These are phyloP conservation scores for Torulaspora maleeae DNA, from an alignment of 805 yeast species.

Conservation along the genomic window DNA sequence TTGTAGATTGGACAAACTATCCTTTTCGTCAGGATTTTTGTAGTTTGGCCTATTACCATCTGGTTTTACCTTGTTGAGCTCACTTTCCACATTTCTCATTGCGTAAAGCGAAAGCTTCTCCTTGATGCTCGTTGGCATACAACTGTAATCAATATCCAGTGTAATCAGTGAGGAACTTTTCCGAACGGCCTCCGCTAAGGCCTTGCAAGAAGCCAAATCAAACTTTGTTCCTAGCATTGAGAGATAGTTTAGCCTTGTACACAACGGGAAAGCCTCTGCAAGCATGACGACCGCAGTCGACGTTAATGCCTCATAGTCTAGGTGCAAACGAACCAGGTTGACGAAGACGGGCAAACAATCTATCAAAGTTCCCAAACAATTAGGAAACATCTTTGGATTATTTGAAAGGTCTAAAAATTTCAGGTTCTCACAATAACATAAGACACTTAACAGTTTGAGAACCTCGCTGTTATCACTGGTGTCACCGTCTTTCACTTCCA, in stretches of 20 bases:
- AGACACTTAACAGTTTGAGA: conserved; percentile 41
- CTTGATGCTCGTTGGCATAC: conserved; percentile 53
- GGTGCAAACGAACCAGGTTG: conserved; percentile 56
- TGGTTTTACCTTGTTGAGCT: conserved; percentile 34
- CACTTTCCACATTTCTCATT: conserved; percentile 72
- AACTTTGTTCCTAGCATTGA: conserved; percentile 65
- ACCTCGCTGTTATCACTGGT: conserved; percentile 34
- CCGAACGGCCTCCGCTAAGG: conserved; percentile 63
- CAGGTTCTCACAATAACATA: conserved; percentile 53
- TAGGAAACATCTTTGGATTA: conserved; percentile 66
- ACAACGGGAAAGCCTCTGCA: conserved; percentile 67
- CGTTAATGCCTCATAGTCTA: conserved; percentile 64
- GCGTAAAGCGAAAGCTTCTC: conserved; percentile 71
- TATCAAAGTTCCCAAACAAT: conserved; percentile 47
- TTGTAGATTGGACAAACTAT: conserved; percentile 58
- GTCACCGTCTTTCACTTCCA: conserved; percentile 44
- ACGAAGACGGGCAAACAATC: conserved; percentile 68
- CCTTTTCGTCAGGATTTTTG: conserved; percentile 20
- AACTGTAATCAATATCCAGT: conserved; percentile 58
- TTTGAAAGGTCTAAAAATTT: conserved; percentile 74
- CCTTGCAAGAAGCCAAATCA: conserved; percentile 56
- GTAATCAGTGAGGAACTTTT: conserved; percentile 58
- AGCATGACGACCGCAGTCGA: conserved; percentile 54
- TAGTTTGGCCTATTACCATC: not conserved
- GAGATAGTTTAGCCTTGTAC: conserved; percentile 58